Conservation (phyloP, 352 stramenopile species). For the Thalassiosira exigua region DNA sequence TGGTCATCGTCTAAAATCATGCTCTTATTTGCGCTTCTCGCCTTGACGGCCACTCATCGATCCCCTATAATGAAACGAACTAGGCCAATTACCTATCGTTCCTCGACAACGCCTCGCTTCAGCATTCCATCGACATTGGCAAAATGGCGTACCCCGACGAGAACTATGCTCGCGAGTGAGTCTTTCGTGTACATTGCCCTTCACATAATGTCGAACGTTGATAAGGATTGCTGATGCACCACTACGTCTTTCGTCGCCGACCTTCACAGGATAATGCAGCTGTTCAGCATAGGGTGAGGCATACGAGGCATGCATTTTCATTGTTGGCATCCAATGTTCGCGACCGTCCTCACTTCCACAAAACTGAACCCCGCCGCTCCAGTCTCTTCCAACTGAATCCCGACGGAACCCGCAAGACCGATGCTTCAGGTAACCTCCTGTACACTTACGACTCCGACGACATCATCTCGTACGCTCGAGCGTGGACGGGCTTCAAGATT, state of each 20-base stretch:
- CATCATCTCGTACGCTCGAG: constrained; percentile 60
- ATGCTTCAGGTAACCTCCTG: constrained; percentile 50
- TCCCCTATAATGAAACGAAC: no score
- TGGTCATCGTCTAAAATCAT: no score
- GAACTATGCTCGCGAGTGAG: constrained; percentile 51
- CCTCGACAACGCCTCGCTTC: constrained; percentile 22
- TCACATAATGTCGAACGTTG: no score
- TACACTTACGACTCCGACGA: constrained; percentile 73
- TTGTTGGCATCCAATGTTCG: background rate
- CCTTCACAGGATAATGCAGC: constrained; percentile 79
- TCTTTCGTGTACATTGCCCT: no score
- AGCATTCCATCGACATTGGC: constrained; percentile 19
- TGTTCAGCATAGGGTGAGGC: no score
- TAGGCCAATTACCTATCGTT: constrained; percentile 54
- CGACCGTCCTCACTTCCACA: background rate
- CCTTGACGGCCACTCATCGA: no score
- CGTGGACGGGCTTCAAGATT: constrained; percentile 70
- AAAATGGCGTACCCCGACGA: constrained; percentile 18
- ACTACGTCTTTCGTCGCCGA: no score
- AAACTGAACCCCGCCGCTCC: constrained; percentile 46
- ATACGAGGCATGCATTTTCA: background rate
- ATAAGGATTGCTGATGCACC: no score
- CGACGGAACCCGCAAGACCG: constrained; percentile 65
- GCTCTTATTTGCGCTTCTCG: no score
- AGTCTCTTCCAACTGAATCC: constrained; percentile 63